Percentiles rank a stretch among this genome's conserved stretches.
These are phyloP conservation scores for Dendrobium catenatum DNA, from an alignment of 106 monocot species.

Conservation along the genomic window DNA sequence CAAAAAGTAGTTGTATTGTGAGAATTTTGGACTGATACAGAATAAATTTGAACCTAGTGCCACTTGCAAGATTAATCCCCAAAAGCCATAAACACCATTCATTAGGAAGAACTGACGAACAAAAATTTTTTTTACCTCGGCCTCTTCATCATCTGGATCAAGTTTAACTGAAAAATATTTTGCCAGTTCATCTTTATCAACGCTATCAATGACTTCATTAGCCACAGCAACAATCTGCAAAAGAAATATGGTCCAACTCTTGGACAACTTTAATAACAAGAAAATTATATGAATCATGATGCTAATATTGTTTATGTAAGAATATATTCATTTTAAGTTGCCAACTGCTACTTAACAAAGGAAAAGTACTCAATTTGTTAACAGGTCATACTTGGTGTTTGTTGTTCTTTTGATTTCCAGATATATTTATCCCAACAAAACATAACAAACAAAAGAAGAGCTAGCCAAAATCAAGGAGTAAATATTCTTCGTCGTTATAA, in stretches of 20 bases:
- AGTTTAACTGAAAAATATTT: constrained; percentile 64
- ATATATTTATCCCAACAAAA: background rate
- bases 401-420: background rate
- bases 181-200: constrained; percentile 73
- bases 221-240: constrained; percentile 71
- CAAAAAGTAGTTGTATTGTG: background rate
- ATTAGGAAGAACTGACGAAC: background rate
- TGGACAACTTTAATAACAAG: background rate
- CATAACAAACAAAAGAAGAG: background rate
- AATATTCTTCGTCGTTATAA: background rate
- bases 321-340: background rate
- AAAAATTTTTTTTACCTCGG: constrained; percentile 38
- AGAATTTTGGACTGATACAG: background rate
- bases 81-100: background rate
- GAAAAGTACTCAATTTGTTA: background rate
- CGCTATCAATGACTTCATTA: constrained; percentile 82
- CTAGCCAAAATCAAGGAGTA: background rate
- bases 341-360: background rate
- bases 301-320: background rate
- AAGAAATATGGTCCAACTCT: background rate
- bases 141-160: constrained; percentile 84
- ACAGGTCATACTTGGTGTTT: background rate
- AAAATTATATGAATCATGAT: background rate
- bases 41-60: background rate
- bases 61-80: background rate